Base-by-base conservation (phyloP, 2,329 filamentous ascomycete genomes). In the Cercospora zeae-maydis region DNA sequence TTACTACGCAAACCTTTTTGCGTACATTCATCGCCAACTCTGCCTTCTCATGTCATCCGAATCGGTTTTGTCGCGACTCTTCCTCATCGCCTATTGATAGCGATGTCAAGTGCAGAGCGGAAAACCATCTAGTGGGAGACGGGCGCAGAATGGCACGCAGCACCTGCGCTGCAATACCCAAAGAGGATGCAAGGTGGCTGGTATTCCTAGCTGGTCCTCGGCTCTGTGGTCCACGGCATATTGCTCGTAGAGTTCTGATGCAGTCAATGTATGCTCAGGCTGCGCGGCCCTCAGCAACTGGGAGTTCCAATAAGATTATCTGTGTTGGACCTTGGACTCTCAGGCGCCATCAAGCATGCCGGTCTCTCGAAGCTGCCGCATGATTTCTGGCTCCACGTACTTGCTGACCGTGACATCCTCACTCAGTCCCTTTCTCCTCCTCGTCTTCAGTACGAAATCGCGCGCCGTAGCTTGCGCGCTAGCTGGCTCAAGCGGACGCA, bases 351-450 rank as follows among this genome's bases (percentile, higher is more conserved):
- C 67, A 67, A 98, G 79, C 69, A 96, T 87, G 2, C 93, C 93
- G 71, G 90, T 95, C 78, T 96, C 92, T 79, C 92, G 90, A 73
- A 98, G 79, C 69, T 87, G 91, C 76, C 89, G 87, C 80, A 96
- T 96, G 65, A 98, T 86, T 76, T 98, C 95, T 1, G 92, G 91
- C 80, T 99, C 95, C 67, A 99, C 80, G 79, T 98, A 99, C 75
- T 96, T 97, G 76, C 92, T 92, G 61, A 98, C 92, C 31, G 90
- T 93, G 42, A 98, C 92, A 76, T 98, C 95, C 81, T 98, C 95
- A 66, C 91, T 93, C 66, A 99, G 78, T 1, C 95, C 95, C 83
- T 99, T 99, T 69, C 95, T 86, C 73, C 92, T 82, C 70, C 95
- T 85, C 9, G 95, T 99, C 85, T 99, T 99, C 66, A 98, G 84